Percentiles rank a stretch among this genome's conserved stretches.
These are phyloP conservation scores for Hypholoma sublateritium DNA, from an alignment of 768 basidiomycete species.

Conservation along the genomic window DNA sequence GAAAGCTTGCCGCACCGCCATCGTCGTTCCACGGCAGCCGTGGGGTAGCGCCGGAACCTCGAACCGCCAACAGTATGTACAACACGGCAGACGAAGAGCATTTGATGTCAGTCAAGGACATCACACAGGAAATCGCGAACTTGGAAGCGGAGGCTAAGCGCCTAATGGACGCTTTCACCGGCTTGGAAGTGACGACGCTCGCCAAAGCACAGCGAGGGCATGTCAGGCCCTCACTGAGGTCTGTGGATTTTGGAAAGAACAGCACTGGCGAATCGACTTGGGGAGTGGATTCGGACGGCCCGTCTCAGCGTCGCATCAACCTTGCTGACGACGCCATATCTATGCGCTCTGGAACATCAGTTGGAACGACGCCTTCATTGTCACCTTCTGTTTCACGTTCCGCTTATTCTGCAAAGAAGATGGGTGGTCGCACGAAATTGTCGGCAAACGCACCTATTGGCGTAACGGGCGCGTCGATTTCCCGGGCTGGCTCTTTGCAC, in stretches of 20 bases:
- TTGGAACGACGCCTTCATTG: slow-evolving; percentile 46
- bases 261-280: slow-evolving; percentile 31
- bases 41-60: slow-evolving; percentile 35
- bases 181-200: slow-evolving; percentile 70
- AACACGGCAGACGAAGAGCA: slow-evolving; percentile 55
- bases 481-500: slow-evolving; percentile 39
- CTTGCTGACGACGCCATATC: slow-evolving; percentile 52
- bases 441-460: slow-evolving; percentile 27
- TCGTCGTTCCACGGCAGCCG: slow-evolving; percentile 50
- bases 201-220: slow-evolving; percentile 44
- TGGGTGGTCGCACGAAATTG: slow-evolving; percentile 30
- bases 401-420: slow-evolving; percentile 37
- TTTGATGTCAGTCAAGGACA: slow-evolving; percentile 58
- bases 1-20: slow-evolving; percentile 53
- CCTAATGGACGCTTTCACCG: slow-evolving; percentile 78
- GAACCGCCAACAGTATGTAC: slow-evolving; percentile 35
- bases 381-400: slow-evolving; percentile 46
- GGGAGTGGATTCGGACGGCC: slow-evolving; percentile 34
- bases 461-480: slow-evolving; percentile 21
- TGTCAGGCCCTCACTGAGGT: slow-evolving; percentile 20
- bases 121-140: slow-evolving; percentile 62
- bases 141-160: slow-evolving; percentile 73
- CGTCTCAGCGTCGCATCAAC: slow-evolving; percentile 33
- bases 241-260: slow-evolving; percentile 18
- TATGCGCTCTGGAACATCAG: slow-evolving; percentile 53